Evolutionary conservation across 176 grass and related monocot species (phyloP).

Genomic region (Chrysopogon serrulatus): DNA sequence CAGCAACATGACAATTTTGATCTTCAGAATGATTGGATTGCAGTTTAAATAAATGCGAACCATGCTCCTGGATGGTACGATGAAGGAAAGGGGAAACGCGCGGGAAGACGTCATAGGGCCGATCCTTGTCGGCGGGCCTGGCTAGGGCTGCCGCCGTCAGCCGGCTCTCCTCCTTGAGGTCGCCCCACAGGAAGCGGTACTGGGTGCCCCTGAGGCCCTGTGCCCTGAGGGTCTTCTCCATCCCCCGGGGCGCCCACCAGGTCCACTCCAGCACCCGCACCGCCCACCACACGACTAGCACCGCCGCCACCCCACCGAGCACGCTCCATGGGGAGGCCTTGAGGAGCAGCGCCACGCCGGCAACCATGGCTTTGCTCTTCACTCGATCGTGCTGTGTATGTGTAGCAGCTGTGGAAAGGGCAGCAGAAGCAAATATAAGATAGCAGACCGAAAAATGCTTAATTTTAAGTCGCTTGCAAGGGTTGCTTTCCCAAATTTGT

Average conservation of each 20-base stretch:
- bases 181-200: slow-evolving; percentile 44
- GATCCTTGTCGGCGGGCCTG: slow-evolving; percentile 37
- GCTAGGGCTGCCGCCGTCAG: slow-evolving; percentile 28
- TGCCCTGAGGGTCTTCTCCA: slow-evolving; percentile 40
- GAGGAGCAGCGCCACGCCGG: neutral
- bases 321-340: slow-evolving; percentile 24
- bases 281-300: slow-evolving; percentile 1
- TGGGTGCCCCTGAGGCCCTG: slow-evolving; percentile 50
- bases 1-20: neutral
- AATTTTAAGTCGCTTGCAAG: too few relatives aligned
- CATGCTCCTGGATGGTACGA: slow-evolving; percentile 19
- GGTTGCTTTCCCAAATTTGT: too few relatives aligned
- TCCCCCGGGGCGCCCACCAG: slow-evolving; percentile 31
- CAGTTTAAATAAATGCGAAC: slow-evolving; percentile 1
- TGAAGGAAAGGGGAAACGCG: slow-evolving; percentile 30
- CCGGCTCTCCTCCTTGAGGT: slow-evolving; percentile 25
- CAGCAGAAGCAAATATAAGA: neutral
- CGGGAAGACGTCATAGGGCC: slow-evolving; percentile 35
- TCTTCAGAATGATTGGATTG: neutral
- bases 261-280: slow-evolving; percentile 10
- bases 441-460: neutral
- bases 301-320: neutral
- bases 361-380: neutral
- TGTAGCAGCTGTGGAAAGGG: too few relatives aligned
- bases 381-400: too few relatives aligned